Evolutionary conservation across 1,139 yeast species (phyloP).

Genomic region (Suhomyces ambrosiae): DNA sequence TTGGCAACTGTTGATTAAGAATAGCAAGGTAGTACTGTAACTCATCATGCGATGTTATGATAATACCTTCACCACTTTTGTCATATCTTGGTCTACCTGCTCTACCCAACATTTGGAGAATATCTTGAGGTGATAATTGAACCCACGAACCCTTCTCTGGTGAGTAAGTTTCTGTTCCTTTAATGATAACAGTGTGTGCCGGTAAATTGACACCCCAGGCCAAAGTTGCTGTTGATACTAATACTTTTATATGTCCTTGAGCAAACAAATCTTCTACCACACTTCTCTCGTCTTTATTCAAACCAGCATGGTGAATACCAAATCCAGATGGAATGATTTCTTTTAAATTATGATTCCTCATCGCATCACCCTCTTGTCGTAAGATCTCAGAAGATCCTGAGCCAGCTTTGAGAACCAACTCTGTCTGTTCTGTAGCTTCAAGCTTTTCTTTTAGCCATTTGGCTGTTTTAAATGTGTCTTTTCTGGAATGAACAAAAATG

Average conservation of each 20-base stretch:
- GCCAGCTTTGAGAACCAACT: constrained; percentile 52
- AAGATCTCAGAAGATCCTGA: constrained; percentile 64
- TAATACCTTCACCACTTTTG: constrained; percentile 89
- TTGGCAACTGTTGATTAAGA: constrained; percentile 86
- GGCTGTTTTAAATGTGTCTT: constrained; percentile 88
- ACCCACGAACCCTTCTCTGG: constrained; percentile 91
- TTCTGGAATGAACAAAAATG: constrained; percentile 90
- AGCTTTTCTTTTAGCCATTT: constrained; percentile 67
- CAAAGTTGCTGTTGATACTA: constrained; percentile 91
- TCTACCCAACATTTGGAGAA: constrained; percentile 92
- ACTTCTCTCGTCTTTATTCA: constrained; percentile 70
- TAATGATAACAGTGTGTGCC: constrained; percentile 92
- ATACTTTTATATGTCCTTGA: constrained; percentile 76
- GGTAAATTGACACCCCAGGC: constrained; percentile 99
- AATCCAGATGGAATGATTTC: constrained; percentile 71
- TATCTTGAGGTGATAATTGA: constrained; percentile 90
- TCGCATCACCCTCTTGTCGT: constrained; percentile 60
- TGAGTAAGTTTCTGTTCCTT: constrained; percentile 92
- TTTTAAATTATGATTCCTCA: constrained; percentile 56
- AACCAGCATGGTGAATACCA: constrained; percentile 96
- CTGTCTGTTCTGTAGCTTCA: constrained; percentile 54
- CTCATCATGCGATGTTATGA: constrained; percentile 84
- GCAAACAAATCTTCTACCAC: constrained; percentile 86
- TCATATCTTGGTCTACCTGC: constrained; percentile 98
- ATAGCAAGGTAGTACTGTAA: constrained; percentile 87